Conservation (phyloP, 2,329 filamentous ascomycete species). For the Hortaea sp. region DNA sequence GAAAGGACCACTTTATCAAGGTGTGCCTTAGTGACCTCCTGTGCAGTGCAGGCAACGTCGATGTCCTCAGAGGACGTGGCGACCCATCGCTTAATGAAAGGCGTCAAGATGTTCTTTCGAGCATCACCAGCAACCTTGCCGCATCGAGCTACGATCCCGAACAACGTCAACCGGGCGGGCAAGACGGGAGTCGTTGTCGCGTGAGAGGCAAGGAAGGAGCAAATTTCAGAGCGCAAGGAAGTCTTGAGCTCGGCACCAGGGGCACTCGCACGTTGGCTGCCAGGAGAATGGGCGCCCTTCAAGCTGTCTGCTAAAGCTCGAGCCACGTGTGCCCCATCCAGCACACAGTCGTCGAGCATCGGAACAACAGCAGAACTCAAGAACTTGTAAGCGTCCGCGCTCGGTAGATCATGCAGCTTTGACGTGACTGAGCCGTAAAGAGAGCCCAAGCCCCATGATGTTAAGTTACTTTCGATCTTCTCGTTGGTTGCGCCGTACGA, state of each 20-base stretch:
- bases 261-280: slow-evolving; percentile 3
- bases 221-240: slow-evolving; percentile 52
- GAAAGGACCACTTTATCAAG: slow-evolving; percentile 44
- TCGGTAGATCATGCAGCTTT: slow-evolving; percentile 46
- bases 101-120: slow-evolving; percentile 67
- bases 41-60: slow-evolving; percentile 37
- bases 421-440: slow-evolving; percentile 53
- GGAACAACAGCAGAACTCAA: slow-evolving; percentile 60
- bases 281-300: slow-evolving; percentile 27
- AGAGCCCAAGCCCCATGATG: slow-evolving; percentile 45
- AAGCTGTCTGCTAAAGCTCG: slow-evolving; percentile 53
- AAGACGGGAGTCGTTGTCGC: slow-evolving; percentile 57
- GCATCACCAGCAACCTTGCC: slow-evolving; percentile 61
- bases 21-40: slow-evolving; percentile 30
- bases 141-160: slow-evolving; percentile 64
- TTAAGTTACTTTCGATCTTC: slow-evolving; percentile 5
- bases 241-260: slow-evolving; percentile 44
- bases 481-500: not conserved
- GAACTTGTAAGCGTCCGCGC: slow-evolving; percentile 50
- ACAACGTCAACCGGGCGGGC: slow-evolving; percentile 57
- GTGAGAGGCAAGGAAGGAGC: slow-evolving; percentile 67
- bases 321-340: slow-evolving; percentile 64
- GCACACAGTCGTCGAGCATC: slow-evolving; percentile 71
- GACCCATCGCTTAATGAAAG: slow-evolving; percentile 61
- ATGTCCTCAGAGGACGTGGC: slow-evolving; percentile 44